Conservation (phyloP, 1,284 basidiomycete species). For the Ceratobasidium sp. region DNA sequence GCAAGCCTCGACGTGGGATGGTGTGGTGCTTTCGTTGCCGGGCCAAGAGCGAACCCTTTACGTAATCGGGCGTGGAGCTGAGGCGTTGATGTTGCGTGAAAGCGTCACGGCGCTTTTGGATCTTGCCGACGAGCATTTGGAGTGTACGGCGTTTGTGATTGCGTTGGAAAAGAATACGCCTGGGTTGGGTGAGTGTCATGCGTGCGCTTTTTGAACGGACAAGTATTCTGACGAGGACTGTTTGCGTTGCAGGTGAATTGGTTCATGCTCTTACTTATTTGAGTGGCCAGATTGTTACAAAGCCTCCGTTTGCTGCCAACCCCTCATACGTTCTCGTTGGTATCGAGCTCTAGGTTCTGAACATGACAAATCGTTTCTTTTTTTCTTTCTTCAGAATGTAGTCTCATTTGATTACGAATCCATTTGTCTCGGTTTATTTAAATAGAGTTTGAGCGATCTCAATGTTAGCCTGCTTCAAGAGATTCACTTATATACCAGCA, state of each 20-base stretch:
- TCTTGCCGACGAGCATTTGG: conserved; percentile 77
- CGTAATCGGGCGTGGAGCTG: conserved; percentile 80
- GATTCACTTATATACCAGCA: too few relatives aligned
- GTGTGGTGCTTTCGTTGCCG: conserved; percentile 76
- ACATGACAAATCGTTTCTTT: not conserved
- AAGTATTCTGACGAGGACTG: not conserved
- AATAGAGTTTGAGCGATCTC: too few relatives aligned
- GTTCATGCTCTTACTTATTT: conserved; percentile 85
- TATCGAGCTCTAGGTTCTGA: conserved; percentile 64
- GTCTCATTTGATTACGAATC: not conserved
- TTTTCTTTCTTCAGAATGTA: not conserved
- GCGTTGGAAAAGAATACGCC: conserved; percentile 68
- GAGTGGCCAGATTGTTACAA: conserved; percentile 76
- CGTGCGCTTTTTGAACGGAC: not conserved
- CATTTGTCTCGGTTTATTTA: not conserved
- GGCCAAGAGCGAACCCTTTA: conserved; percentile 74
- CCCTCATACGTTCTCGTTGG: conserved; percentile 77
- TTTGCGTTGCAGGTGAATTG: conserved; percentile 52
- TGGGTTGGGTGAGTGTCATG: conserved; percentile 53
- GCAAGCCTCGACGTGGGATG: conserved; percentile 67
- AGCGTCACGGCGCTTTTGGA: conserved; percentile 84
- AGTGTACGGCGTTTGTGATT: conserved; percentile 78
- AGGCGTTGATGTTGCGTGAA: conserved; percentile 75
- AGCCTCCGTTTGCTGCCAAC: conserved; percentile 71
- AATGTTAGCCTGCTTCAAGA: too few relatives aligned